phyloP scores from a whole-genome alignment of 2,329 filamentous ascomycete species.

The Curvularia verruculosa region DNA sequence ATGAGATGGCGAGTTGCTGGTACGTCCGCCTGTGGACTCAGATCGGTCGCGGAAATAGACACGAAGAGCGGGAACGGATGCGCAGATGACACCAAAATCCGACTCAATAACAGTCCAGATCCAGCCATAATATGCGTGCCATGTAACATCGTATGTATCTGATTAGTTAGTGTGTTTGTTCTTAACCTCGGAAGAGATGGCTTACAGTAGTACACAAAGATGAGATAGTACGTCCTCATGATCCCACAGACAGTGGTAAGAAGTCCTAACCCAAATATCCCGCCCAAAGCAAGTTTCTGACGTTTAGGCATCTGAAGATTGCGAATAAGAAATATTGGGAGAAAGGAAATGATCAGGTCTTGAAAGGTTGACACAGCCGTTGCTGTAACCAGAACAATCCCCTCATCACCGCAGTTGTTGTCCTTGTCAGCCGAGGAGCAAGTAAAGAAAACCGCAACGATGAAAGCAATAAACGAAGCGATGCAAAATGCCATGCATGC shows the following conservation, averaged over 20 bases:
- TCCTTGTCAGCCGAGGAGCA: neutral
- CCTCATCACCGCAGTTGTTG: neutral
- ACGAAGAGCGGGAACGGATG: neutral
- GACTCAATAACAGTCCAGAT: neutral
- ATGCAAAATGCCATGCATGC: neutral
- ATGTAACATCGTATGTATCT: neutral
- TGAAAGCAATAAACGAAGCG: neutral
- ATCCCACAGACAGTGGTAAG: neutral
- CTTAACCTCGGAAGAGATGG: neutral
- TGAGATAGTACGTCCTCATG: neutral
- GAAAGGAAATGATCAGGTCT: neutral
- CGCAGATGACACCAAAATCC: neutral
- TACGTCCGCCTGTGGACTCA: neutral
- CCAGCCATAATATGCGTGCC: neutral
- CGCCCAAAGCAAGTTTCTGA: neutral
- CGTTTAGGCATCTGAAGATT: neutral
- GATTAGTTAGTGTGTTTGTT: neutral
- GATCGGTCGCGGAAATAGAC: neutral
- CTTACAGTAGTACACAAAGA: neutral
- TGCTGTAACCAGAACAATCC: neutral
- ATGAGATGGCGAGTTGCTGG: neutral
- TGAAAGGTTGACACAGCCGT: neutral
- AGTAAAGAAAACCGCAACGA: neutral
- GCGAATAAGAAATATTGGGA: neutral
- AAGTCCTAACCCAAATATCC: neutral